Percentiles rank a stretch among this genome's conserved stretches.
Conservation (phyloP, 768 basidiomycete genomes). For the Auriscalpium vulgare region DNA sequence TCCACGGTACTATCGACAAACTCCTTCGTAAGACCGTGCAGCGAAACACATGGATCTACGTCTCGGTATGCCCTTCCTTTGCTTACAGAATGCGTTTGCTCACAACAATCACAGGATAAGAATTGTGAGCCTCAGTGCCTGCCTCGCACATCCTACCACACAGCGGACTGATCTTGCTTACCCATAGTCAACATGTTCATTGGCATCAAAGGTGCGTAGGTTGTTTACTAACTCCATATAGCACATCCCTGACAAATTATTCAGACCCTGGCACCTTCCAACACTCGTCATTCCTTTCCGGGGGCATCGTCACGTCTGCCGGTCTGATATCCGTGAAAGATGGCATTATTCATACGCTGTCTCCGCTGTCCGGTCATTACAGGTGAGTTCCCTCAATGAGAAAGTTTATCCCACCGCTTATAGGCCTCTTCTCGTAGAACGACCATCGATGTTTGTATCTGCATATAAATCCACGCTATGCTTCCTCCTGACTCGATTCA, state of each 20-base stretch:
- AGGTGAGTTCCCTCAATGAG: conserved; percentile 22
- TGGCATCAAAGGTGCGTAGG: conserved; percentile 47
- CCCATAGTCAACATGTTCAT: conserved; percentile 52
- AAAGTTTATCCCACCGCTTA: no score
- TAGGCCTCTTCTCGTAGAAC: no score
- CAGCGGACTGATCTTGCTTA: not conserved
- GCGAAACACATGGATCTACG: conserved; percentile 64
- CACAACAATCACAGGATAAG: conserved; percentile 34
- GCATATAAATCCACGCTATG: no score
- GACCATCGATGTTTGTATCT: no score
- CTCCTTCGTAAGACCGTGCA: conserved; percentile 50
- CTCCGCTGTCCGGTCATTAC: conserved; percentile 64
- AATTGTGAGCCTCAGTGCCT: conserved; percentile 31
- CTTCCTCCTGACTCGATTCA: no score
- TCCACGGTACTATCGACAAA: conserved; percentile 42
- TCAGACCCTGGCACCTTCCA: conserved; percentile 48
- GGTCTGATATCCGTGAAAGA: conserved; percentile 58
- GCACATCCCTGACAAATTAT: not conserved
- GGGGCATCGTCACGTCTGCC: conserved; percentile 56
- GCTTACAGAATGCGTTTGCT: not conserved
- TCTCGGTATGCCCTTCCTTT: conserved; percentile 33
- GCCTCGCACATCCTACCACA: not conserved
- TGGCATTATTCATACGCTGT: conserved; percentile 50
- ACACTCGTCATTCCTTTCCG: conserved; percentile 53
- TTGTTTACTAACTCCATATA: not conserved